phyloP scores from a whole-genome alignment of 1,284 basidiomycete species.

The Schizophyllum commune region DNA sequence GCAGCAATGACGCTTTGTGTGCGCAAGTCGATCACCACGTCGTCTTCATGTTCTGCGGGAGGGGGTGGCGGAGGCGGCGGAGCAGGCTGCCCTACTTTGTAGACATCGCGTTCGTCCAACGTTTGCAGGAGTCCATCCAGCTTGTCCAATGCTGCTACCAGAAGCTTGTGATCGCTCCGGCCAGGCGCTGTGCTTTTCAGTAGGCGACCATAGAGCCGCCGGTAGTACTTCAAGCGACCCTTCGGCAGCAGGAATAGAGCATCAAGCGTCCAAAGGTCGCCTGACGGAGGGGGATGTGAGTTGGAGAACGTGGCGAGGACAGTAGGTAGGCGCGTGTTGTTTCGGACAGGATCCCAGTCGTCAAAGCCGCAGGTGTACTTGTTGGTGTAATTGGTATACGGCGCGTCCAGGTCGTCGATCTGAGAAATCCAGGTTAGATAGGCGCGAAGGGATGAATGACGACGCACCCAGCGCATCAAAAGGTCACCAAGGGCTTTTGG shows the following conservation, averaged over 20 bases:
- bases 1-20: slow-evolving; percentile 25
- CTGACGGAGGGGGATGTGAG: slow-evolving; percentile 29
- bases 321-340: slow-evolving; percentile 63
- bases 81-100: slow-evolving; percentile 32
- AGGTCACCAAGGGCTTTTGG: slow-evolving; percentile 94
- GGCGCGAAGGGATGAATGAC: not conserved
- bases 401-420: slow-evolving; percentile 85
- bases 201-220: slow-evolving; percentile 82
- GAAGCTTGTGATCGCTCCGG: slow-evolving; percentile 78
- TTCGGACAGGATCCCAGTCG: slow-evolving; percentile 69
- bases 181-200: slow-evolving; percentile 87
- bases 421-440: slow-evolving; percentile 24
- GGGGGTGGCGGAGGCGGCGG: slow-evolving; percentile 12
- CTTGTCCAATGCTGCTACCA: slow-evolving; percentile 76
- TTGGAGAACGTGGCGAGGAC: slow-evolving; percentile 70
- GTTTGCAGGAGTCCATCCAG: slow-evolving; percentile 69
- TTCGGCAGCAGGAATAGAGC: slow-evolving; percentile 83
- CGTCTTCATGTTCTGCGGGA: slow-evolving; percentile 30
- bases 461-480: slow-evolving; percentile 89
- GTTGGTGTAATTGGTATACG: slow-evolving; percentile 79
- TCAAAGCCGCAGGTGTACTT: slow-evolving; percentile 80
- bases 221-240: slow-evolving; percentile 84
- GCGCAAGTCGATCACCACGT: slow-evolving; percentile 47
- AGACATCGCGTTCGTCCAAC: slow-evolving; percentile 51
- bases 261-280: slow-evolving; percentile 74